phyloP scores from a whole-genome alignment of 768 basidiomycete species.

The Kwoniella heveanensis region DNA sequence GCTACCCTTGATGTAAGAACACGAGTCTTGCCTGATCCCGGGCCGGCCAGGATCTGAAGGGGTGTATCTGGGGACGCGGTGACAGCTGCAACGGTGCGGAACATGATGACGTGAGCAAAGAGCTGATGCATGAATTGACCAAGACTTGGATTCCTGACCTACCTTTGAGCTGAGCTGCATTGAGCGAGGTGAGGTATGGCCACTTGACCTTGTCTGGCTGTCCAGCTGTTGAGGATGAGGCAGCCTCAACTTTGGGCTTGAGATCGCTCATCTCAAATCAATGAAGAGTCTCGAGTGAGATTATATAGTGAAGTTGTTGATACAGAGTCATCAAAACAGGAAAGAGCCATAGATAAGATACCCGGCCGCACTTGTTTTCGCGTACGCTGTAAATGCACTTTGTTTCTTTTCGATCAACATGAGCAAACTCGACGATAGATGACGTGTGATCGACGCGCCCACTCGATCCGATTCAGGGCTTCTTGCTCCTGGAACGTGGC shows the following conservation, averaged over 20 bases:
- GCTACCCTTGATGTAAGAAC: conserved; percentile 58
- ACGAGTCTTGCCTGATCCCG: conserved; percentile 65
- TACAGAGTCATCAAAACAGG: no score
- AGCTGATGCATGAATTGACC: not conserved
- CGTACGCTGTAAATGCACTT: no score
- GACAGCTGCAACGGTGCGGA: conserved; percentile 64
- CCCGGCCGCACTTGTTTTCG: no score
- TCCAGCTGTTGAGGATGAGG: not conserved
- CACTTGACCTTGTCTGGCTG: conserved; percentile 14
- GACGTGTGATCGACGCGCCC: conserved; percentile 1
- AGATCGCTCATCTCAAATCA: not conserved
- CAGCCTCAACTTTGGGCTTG: not conserved
- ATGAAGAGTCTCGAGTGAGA: no score
- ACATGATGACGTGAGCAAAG: conserved; percentile 6
- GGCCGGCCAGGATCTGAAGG: conserved; percentile 79
- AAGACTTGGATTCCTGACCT: not conserved
- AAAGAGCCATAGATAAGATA: no score
- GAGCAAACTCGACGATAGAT: not conserved
- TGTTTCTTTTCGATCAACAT: not conserved
- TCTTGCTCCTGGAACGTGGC: not conserved
- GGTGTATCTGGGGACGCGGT: conserved; percentile 66
- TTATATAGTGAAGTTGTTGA: no score
- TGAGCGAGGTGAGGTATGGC: conserved; percentile 39
- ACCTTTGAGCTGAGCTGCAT: conserved; percentile 47
- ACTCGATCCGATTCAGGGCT: not conserved